phyloP scores from a whole-genome alignment of 179 eudicot genomes.

The Spinacia oleracea region DNA sequence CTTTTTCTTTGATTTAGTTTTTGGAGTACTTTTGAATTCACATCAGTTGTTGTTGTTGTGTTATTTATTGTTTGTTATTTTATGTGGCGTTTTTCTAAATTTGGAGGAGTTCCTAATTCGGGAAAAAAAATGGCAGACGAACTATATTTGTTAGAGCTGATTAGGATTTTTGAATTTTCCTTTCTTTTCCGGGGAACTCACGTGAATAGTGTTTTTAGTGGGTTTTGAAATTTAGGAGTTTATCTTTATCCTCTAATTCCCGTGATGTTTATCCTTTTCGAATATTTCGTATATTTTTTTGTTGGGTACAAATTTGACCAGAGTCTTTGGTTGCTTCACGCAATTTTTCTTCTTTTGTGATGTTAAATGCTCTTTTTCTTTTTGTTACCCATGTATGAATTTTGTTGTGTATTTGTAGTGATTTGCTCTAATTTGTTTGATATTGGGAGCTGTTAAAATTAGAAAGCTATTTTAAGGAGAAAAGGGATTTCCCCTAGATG shows the following conservation, averaged over 20 bases:
- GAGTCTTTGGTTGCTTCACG: slow-evolving; percentile 17
- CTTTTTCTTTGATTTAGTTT: not conserved
- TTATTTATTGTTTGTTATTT: not conserved
- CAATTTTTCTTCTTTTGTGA: slow-evolving; percentile 11
- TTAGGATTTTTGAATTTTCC: not conserved
- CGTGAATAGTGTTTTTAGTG: slow-evolving; percentile 2
- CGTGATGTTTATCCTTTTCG: not conserved
- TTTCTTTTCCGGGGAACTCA: not conserved
- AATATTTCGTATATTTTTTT: too few species aligned
- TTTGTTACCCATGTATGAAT: not conserved
- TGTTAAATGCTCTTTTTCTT: not conserved
- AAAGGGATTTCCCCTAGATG: not conserved
- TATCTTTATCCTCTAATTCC: not conserved
- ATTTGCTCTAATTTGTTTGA: not conserved
- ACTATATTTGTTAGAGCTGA: not conserved
- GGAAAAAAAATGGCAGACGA: slow-evolving; percentile 1
- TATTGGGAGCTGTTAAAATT: not conserved
- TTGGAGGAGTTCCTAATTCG: slow-evolving; percentile 1
- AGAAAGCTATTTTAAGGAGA: not conserved
- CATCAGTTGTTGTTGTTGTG: not conserved
- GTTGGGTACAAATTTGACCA: not conserved
- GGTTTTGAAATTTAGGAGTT: not conserved
- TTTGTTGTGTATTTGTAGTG: not conserved
- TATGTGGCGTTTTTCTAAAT: not conserved
- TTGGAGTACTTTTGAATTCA: not conserved